Evolutionary conservation across 257 asterid genomes (phyloP), one percentile per base, ranked within the genome.

Genomic region (Solanum chiquidenum): DNA sequence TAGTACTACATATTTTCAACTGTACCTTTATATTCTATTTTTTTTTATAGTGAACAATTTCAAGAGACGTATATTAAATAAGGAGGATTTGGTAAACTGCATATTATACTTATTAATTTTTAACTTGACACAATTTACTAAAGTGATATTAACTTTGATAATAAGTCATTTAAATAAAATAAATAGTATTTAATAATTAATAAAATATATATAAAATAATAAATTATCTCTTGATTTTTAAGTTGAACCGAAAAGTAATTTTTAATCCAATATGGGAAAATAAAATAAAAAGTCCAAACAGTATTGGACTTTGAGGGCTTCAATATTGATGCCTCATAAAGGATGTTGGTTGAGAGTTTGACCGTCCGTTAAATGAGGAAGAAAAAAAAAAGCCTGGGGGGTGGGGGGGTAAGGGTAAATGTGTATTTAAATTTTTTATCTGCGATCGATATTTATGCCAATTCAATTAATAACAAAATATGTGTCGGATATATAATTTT

Each of bases 261-360:
- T 20, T 46, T 29, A 80, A 46, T 46, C 27, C 11, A 29, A 80
- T 80, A 46, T 80, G 64, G 66, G 16, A 3, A 68, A 44, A 29
- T 25, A 25, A 80, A 46, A 79, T 49, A 49, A 49, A 49, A 79
- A 46, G 13, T 80, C 40, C 85, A 80, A 80, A 29, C 25, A 27
- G 68, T 49, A 60, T 20, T 60, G 87, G 76, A 66, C 35, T 37
- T 13, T 84, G 55, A 9, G 16, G 33, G 58, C 46, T 84, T 84
- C 31, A 84, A 34, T 66, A 85, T 72, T 80, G 34, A 6, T 62
- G 83, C 83, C 85, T 46, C 38, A 80, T 90, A 84, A 88, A 86
- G 89, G 76, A 64, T 85, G 90, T 88, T 90, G 52, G 92, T 88
- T 90, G 92, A 87, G 90, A 12, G 85, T 79, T 89, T 88, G 92